phyloP scores from a whole-genome alignment of 345 rosid genomes.

The Capsella bursapastoris region DNA sequence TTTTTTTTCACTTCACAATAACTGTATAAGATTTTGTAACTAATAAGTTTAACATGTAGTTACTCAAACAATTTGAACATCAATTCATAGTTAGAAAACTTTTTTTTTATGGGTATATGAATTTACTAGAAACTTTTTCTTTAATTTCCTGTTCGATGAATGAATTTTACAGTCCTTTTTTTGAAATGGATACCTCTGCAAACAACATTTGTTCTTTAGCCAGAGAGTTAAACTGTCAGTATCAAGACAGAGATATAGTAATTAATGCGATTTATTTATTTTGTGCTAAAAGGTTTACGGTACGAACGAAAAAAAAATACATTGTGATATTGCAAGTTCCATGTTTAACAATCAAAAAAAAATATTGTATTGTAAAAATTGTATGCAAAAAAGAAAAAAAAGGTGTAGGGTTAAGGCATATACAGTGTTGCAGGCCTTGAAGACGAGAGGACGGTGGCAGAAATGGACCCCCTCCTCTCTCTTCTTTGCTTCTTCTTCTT shows the following conservation, averaged over 20 bases:
- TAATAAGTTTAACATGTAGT: constrained; percentile 13
- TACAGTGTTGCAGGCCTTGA: constrained; percentile 44
- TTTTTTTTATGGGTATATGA: not conserved
- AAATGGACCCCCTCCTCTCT: constrained; percentile 37
- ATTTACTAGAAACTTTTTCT: not conserved
- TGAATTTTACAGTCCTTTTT: constrained; percentile 1
- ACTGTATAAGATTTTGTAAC: too few relatives aligned
- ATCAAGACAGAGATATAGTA: constrained; percentile 40
- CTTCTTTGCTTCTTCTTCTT: constrained; percentile 10
- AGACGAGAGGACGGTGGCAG: constrained; percentile 45
- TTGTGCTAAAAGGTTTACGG: constrained; percentile 30
- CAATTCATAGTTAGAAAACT: constrained; percentile 23
- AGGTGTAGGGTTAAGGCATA: constrained; percentile 40
- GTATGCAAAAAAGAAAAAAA: constrained; percentile 1
- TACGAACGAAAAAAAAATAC: constrained; percentile 15
- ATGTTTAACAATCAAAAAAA: not conserved
- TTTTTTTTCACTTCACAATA: not conserved
- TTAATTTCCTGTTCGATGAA: not conserved
- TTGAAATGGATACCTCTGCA: constrained; percentile 22
- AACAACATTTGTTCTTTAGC: constrained; percentile 46
- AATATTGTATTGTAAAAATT: constrained; percentile 7
- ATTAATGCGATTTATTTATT: constrained; percentile 25
- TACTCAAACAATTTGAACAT: constrained; percentile 20
- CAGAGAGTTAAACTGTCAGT: constrained; percentile 48
- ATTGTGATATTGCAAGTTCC: constrained; percentile 9